These are phyloP conservation scores for Globisporangium recalcitrans DNA, from an alignment of 352 stramenopile genomes.

Conservation along the genomic window DNA sequence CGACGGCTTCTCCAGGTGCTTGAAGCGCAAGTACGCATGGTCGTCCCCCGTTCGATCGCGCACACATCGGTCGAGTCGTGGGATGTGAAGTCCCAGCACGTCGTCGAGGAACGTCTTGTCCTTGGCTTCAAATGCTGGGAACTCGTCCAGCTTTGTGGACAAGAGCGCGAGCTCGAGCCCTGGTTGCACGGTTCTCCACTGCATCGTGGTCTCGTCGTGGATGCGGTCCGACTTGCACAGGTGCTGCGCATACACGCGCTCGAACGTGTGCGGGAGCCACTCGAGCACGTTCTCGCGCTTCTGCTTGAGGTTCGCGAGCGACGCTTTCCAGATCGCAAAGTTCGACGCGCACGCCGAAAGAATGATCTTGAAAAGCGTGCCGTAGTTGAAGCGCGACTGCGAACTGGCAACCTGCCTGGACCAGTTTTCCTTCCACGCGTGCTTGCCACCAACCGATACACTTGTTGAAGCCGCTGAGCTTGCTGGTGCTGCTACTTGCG, in stretches of 20 bases:
- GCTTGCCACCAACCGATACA: conserved; percentile 11
- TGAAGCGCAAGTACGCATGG: conserved; percentile 81
- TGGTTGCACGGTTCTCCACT: conserved; percentile 72
- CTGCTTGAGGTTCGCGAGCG: conserved; percentile 53
- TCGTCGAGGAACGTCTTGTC: conserved; percentile 79
- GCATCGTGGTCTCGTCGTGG: conserved; percentile 63
- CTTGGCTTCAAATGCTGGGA: conserved; percentile 42
- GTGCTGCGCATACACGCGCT: conserved; percentile 62
- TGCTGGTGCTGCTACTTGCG: background rate
- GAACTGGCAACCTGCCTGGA: conserved; percentile 66
- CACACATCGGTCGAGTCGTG: conserved; percentile 72
- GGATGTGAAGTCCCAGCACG: conserved; percentile 72
- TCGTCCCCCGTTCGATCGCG: conserved; percentile 75
- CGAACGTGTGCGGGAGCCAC: conserved; percentile 72
- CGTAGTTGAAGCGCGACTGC: conserved; percentile 61
- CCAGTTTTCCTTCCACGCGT: conserved; percentile 74
- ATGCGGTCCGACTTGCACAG: conserved; percentile 75
- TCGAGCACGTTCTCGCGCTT: conserved; percentile 66
- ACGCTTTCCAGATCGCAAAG: conserved; percentile 67
- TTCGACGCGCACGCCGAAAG: conserved; percentile 56
- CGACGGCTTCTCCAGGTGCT: conserved; percentile 54
- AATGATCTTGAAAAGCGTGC: conserved; percentile 71
- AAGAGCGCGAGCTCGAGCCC: conserved; percentile 65
- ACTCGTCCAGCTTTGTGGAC: conserved; percentile 52
- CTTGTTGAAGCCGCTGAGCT: background rate